Conservation (phyloP, 108 stramenopile genomes). For the Pelagomonas calceolata region DNA sequence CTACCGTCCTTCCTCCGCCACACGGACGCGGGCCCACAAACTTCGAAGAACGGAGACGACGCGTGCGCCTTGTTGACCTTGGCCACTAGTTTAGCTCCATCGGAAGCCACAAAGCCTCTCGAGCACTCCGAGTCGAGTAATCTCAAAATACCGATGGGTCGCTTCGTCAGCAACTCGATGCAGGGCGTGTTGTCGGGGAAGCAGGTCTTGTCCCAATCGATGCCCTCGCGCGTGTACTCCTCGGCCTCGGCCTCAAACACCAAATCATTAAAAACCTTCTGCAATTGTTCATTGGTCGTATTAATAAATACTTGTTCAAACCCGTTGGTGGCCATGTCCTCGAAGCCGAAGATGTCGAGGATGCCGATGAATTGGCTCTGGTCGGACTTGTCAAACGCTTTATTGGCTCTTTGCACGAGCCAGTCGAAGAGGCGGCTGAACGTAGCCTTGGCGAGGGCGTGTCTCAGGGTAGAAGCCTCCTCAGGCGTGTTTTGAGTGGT, state of each 20-base stretch:
- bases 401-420: slow-evolving; percentile 74
- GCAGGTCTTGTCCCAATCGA: slow-evolving; percentile 35
- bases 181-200: slow-evolving; percentile 98
- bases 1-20: background rate
- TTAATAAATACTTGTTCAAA: slow-evolving; percentile 99
- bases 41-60: background rate
- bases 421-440: slow-evolving; percentile 81
- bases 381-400: slow-evolving; percentile 36
- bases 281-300: slow-evolving; percentile 97
- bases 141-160: slow-evolving; percentile 71
- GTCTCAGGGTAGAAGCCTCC: slow-evolving; percentile 76
- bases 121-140: slow-evolving; percentile 80
- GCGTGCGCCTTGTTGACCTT: slow-evolving; percentile 8
- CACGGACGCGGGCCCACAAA: slow-evolving; percentile 3
- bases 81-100: background rate
- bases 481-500: slow-evolving; percentile 50
- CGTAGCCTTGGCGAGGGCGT: slow-evolving; percentile 82
- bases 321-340: slow-evolving; percentile 63
- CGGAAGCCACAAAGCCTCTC: background rate
- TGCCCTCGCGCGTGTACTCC: background rate
- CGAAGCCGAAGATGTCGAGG: slow-evolving; percentile 39
- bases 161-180: slow-evolving; percentile 87
- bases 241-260: slow-evolving; percentile 60
- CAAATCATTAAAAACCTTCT: slow-evolving; percentile 99
- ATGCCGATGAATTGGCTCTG: slow-evolving; percentile 35